phyloP scores from a whole-genome alignment of 2,329 filamentous ascomycete genomes.

The Penicillium sp. region DNA sequence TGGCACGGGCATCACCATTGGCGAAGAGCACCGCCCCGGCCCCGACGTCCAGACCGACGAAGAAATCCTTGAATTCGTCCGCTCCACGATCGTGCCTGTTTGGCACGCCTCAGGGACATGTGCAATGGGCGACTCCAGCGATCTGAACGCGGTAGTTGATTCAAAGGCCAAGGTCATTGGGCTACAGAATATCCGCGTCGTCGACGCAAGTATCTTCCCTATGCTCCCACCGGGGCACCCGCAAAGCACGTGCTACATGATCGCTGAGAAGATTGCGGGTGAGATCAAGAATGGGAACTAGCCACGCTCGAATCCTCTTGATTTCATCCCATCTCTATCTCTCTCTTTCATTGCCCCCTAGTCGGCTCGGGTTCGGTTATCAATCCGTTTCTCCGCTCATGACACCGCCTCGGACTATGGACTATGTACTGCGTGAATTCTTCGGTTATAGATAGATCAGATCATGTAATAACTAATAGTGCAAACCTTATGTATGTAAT shows the following conservation, averaged over 20 bases:
- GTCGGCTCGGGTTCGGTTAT: not conserved
- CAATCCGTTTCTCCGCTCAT: not conserved
- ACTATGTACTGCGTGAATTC: not conserved
- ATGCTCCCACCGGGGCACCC: slow-evolving; percentile 18
- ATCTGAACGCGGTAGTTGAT: slow-evolving; percentile 43
- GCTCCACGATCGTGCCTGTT: slow-evolving; percentile 32
- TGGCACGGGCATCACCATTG: slow-evolving; percentile 26
- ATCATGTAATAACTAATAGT: not conserved
- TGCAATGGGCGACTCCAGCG: slow-evolving; percentile 41
- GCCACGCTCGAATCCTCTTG: too few species aligned
- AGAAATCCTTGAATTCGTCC: slow-evolving; percentile 43
- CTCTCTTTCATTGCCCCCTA: not conserved
- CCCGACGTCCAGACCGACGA: slow-evolving; percentile 44
- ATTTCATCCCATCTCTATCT: not conserved
- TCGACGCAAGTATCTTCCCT: slow-evolving; percentile 18
- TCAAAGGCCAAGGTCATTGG: slow-evolving; percentile 37
- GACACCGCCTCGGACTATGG: not conserved
- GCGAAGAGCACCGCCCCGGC: slow-evolving; percentile 43
- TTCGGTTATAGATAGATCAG: not conserved
- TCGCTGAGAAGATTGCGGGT: slow-evolving; percentile 20
- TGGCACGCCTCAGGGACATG: slow-evolving; percentile 44
- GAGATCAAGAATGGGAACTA: slow-evolving; percentile 15
- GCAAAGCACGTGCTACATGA: slow-evolving; percentile 17
- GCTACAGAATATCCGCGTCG: slow-evolving; percentile 22
- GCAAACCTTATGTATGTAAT: not conserved